These are phyloP conservation scores for Cercospora brassicicola DNA, from an alignment of 2,329 filamentous ascomycete species.

Conservation along the genomic window DNA sequence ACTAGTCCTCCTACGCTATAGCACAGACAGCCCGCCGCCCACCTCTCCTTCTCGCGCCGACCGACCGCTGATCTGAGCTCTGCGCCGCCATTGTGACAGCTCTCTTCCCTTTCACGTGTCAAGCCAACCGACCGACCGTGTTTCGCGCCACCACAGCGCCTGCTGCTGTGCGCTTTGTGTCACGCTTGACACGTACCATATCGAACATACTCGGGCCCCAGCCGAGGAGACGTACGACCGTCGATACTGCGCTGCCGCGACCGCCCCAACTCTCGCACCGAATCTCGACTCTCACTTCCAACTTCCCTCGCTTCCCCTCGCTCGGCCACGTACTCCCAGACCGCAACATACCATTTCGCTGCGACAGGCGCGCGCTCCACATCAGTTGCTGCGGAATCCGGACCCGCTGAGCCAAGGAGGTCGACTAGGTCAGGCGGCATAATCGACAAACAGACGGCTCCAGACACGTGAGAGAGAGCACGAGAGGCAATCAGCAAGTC, in stretches of 20 bases:
- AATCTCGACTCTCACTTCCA: background rate
- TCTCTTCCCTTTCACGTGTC: constrained; percentile 13
- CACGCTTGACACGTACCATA: constrained; percentile 6
- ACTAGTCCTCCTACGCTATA: constrained; percentile 5
- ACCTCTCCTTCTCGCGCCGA: constrained; percentile 7
- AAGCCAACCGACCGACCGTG: constrained; percentile 3
- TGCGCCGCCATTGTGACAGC: constrained; percentile 1
- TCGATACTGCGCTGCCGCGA: background rate
- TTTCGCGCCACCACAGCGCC: constrained; percentile 8
- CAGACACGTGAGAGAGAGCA: constrained; percentile 14
- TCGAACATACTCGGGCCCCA: background rate
- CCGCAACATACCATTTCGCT: background rate
- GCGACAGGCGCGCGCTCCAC: constrained; percentile 7
- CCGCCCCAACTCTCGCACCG: background rate
- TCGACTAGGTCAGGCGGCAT: background rate
- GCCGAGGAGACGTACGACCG: background rate
- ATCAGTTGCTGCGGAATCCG: background rate
- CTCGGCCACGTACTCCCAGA: background rate
- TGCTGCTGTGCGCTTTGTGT: constrained; percentile 11
- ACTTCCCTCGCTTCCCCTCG: background rate
- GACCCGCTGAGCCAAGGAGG: constrained; percentile 4
- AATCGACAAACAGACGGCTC: background rate
- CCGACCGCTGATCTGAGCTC: constrained; percentile 7
- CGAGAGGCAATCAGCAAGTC: constrained; percentile 4
- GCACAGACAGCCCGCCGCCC: background rate